Conservation (phyloP, 2,329 filamentous ascomycete species). For the Fusarium sp. region DNA sequence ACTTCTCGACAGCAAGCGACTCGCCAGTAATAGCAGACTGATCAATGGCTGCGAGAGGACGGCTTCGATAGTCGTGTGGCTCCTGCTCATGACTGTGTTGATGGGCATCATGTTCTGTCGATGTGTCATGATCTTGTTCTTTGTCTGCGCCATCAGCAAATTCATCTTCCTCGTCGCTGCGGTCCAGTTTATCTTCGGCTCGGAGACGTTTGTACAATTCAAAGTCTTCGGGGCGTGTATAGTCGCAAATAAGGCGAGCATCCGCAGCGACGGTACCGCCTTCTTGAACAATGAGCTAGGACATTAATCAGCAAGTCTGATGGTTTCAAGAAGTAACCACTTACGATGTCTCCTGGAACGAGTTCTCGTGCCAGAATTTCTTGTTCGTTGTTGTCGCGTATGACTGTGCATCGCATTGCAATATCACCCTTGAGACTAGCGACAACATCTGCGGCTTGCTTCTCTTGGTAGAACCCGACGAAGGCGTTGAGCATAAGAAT, state of each 20-base stretch:
- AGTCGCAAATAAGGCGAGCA: slow-evolving; percentile 23
- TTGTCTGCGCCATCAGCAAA: slow-evolving; percentile 6
- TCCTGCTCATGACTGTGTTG: neutral
- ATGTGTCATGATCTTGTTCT: neutral
- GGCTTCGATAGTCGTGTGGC: slow-evolving; percentile 8
- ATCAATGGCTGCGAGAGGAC: slow-evolving; percentile 20
- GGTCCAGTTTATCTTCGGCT: slow-evolving; percentile 24
- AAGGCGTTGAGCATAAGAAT: slow-evolving; percentile 32
- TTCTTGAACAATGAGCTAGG: slow-evolving; percentile 21
- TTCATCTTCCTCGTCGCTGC: slow-evolving; percentile 25
- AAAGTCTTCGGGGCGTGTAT: slow-evolving; percentile 24
- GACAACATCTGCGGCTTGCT: slow-evolving; percentile 26
- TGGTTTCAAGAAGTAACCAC: accelerated
- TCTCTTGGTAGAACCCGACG: slow-evolving; percentile 29
- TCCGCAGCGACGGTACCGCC: slow-evolving; percentile 27
- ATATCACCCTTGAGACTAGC: slow-evolving; percentile 30
- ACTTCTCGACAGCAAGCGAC: slow-evolving; percentile 26
- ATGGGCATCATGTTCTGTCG: neutral
- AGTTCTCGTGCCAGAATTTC: slow-evolving; percentile 22
- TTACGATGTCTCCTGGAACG: slow-evolving; percentile 21
- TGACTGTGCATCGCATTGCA: slow-evolving; percentile 25
- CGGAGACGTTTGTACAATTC: slow-evolving; percentile 25
- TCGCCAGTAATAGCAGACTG: slow-evolving; percentile 30
- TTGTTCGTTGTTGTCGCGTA: slow-evolving; percentile 9
- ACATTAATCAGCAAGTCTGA: neutral